These are phyloP conservation scores for Lactarius psammicola DNA, from an alignment of 768 basidiomycete species.

Conservation along the genomic window DNA sequence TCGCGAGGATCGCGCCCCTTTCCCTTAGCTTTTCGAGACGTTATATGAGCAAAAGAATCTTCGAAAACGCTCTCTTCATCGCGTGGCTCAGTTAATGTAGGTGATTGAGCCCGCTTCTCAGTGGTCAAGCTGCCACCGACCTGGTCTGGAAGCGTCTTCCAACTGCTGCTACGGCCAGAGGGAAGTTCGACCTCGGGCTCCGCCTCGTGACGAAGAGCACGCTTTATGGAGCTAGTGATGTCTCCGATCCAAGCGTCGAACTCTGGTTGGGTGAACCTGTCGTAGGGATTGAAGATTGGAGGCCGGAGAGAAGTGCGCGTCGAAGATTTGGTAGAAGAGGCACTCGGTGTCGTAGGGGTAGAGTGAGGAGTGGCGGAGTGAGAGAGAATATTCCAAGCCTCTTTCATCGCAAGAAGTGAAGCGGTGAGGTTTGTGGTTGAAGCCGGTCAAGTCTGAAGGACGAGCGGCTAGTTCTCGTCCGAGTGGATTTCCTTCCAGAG, in stretches of 20 bases:
- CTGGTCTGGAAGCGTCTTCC: conserved; percentile 17
- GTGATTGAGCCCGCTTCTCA: conserved; percentile 18
- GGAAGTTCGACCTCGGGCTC: conserved; percentile 24
- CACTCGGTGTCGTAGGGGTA: conserved; percentile 3
- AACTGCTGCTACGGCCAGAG: conserved; percentile 3
- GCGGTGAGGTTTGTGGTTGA: background rate
- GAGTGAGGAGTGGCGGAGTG: conserved; percentile 12
- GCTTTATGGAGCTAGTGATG: conserved; percentile 55
- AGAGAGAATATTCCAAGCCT: conserved; percentile 4
- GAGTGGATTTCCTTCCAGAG: background rate
- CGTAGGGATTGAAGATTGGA: conserved; percentile 69
- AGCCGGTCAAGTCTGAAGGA: background rate
- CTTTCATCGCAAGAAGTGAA: conserved; percentile 13
- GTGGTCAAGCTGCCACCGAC: conserved; percentile 24
- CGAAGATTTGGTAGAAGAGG: background rate
- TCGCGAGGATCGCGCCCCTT: conserved; percentile 63
- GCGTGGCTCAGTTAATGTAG: conserved; percentile 31
- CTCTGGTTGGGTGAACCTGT: conserved; percentile 64
- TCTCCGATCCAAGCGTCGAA: conserved; percentile 72
- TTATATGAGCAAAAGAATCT: conserved; percentile 57
- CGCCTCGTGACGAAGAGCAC: conserved; percentile 52
- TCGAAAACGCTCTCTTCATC: conserved; percentile 40
- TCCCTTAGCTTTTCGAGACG: conserved; percentile 48
- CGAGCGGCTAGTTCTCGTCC: background rate
- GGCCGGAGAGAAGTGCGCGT: conserved; percentile 36